A percentile compares a stretch with the other conserved stretches of the same genome.
Evolutionary conservation across 306 rosid species (phyloP).

Genomic region (Fragaria iinumae): DNA sequence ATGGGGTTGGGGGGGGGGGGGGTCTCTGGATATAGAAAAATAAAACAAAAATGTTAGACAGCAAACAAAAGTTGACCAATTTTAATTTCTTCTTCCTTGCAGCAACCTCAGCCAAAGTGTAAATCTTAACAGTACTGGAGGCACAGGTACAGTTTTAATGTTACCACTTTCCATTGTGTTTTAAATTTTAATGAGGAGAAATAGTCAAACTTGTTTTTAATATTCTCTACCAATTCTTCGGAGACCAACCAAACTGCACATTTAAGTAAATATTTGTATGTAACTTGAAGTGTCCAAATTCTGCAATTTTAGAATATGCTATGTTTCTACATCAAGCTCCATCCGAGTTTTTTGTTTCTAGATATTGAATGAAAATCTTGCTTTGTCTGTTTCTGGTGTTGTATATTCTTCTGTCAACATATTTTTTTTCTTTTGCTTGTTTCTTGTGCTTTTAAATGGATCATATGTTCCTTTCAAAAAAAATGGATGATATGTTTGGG

Average conservation of each 20-base stretch:
- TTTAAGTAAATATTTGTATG: not conserved
- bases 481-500: not conserved
- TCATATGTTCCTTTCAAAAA: not conserved
- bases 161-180: constrained; percentile 13
- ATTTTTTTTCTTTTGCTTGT: not conserved
- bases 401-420: not conserved
- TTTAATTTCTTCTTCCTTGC: constrained; percentile 24
- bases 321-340: not conserved
- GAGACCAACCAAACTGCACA: not conserved
- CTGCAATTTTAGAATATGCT: not conserved
- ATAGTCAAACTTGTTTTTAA: not conserved
- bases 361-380: not conserved
- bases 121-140: constrained; percentile 44
- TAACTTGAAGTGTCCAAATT: not conserved
- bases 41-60: not conserved
- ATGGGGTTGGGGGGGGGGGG: not conserved
- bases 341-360: not conserved
- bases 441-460: not conserved
- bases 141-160: constrained; percentile 28
- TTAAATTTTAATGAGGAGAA: not conserved
- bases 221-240: not conserved
- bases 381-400: not conserved
- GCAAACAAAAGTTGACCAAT: not conserved
- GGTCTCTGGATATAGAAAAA: not conserved
- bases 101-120: constrained; percentile 48